Evolutionary conservation across 2,329 filamentous ascomycete genomes (phyloP).

Genomic region (Pseudogymnoascus sp.): DNA sequence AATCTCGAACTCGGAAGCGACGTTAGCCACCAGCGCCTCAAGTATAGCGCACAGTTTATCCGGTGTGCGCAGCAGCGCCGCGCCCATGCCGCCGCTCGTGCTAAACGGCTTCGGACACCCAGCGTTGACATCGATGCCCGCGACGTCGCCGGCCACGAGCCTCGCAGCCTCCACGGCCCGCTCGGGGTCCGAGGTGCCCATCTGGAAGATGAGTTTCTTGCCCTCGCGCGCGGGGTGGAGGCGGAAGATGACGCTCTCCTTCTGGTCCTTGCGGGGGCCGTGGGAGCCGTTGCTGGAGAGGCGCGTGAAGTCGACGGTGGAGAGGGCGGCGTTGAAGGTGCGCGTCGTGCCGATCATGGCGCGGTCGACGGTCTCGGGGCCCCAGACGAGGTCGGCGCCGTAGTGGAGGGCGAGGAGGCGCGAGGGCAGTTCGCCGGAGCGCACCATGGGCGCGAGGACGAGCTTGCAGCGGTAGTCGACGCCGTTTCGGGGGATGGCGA

Average conservation of each 20-base stretch:
- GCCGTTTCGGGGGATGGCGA: conserved; percentile 78
- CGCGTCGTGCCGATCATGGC: conserved; percentile 82
- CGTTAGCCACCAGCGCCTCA: conserved; percentile 68
- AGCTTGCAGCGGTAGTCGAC: conserved; percentile 92
- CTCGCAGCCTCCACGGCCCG: conserved; percentile 77
- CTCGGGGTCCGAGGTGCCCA: conserved; percentile 78
- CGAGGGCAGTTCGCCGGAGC: conserved; percentile 90
- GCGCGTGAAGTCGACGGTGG: conserved; percentile 78
- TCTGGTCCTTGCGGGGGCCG: conserved; percentile 43
- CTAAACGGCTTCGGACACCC: conserved; percentile 98
- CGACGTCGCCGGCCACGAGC: conserved; percentile 77
- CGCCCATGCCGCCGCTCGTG: conserved; percentile 89
- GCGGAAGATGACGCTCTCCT: conserved; percentile 70
- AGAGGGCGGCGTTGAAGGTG: conserved; percentile 64
- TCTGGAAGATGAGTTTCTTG: conserved; percentile 74
- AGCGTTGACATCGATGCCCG: conserved; percentile 92
- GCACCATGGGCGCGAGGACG: conserved; percentile 95
- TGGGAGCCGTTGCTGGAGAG: conserved; percentile 61
- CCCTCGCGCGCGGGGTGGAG: conserved; percentile 72
- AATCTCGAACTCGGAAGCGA: conserved; percentile 70
- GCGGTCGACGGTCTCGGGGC: conserved; percentile 88
- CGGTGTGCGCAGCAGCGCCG: conserved; percentile 76
- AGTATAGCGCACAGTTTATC: conserved; percentile 79
- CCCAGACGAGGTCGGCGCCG: conserved; percentile 95
- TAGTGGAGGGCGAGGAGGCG: conserved; percentile 85